phyloP scores from a whole-genome alignment of 106 monocot species.

The Agapanthus africanus region DNA sequence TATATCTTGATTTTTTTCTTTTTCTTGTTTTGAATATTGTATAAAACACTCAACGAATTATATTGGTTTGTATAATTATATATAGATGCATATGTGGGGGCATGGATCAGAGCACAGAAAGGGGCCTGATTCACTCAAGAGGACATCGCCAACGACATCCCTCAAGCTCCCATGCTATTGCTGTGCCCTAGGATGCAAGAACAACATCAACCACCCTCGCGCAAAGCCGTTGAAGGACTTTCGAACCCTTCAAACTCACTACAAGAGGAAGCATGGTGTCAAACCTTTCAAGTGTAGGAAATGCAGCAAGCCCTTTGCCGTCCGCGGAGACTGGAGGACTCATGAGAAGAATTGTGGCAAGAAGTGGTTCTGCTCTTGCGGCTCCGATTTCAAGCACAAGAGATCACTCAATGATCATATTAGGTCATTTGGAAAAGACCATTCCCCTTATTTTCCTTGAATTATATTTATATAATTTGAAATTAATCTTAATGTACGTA shows the following conservation, averaged over 20 bases:
- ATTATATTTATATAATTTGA: neutral
- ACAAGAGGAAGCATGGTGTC: constrained; percentile 63
- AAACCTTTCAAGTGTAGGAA: constrained; percentile 63
- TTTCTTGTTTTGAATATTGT: no score
- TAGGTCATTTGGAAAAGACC: constrained; percentile 39
- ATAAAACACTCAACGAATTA: no score
- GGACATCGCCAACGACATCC: constrained; percentile 28
- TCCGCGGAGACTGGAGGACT: constrained; percentile 63
- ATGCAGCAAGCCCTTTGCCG: constrained; percentile 62
- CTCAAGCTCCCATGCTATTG: constrained; percentile 71
- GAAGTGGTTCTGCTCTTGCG: constrained; percentile 53
- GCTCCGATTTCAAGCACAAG: constrained; percentile 72
- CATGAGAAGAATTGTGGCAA: constrained; percentile 82
- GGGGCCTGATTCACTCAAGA: constrained; percentile 52
- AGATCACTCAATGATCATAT: constrained; percentile 64
- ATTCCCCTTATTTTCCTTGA: constrained; percentile 13
- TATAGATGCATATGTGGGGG: constrained; percentile 84
- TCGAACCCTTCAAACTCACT: constrained; percentile 67
- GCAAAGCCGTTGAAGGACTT: constrained; percentile 62
- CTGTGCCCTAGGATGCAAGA: constrained; percentile 64
- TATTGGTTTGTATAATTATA: no score
- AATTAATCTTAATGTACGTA: neutral
- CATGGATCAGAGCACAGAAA: constrained; percentile 67
- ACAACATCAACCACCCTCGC: constrained; percentile 54
- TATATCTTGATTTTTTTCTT: no score